A percentile compares a stretch with the other conserved stretches of the same genome.
phyloP scores from a whole-genome alignment of 2,329 filamentous ascomycete species.

The Diaporthe capsici region DNA sequence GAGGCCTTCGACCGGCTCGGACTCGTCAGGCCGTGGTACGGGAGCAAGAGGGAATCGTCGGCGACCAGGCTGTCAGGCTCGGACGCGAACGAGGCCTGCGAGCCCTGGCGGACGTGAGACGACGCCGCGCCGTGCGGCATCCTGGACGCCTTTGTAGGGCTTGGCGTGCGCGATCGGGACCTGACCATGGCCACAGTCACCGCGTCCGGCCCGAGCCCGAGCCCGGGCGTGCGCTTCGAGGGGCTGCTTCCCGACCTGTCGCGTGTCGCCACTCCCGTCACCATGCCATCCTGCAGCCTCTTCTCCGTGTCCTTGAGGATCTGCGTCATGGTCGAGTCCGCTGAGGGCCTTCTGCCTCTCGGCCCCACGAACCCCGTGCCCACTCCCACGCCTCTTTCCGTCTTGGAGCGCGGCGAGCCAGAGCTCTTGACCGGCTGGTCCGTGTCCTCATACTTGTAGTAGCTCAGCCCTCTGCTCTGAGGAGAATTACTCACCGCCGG shows the following conservation, averaged over 20 bases:
- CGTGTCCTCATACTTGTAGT: slow-evolving; percentile 38
- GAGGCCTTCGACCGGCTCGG: slow-evolving; percentile 53
- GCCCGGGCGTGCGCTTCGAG: slow-evolving; percentile 40
- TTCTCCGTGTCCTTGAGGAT: slow-evolving; percentile 68
- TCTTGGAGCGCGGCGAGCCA: slow-evolving; percentile 20
- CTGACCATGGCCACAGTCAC: slow-evolving; percentile 32
- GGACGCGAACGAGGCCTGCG: slow-evolving; percentile 52
- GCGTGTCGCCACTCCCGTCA: slow-evolving; percentile 38
- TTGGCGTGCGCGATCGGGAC: slow-evolving; percentile 46
- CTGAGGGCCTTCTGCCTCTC: slow-evolving; percentile 49
- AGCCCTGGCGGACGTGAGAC: slow-evolving; percentile 49
- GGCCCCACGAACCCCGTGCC: slow-evolving; percentile 41
- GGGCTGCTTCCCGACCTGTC: slow-evolving; percentile 51
- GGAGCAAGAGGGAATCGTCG: slow-evolving; percentile 52
- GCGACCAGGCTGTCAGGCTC: slow-evolving; percentile 59
- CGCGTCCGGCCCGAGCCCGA: slow-evolving; percentile 24
- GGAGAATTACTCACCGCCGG: slow-evolving; percentile 19
- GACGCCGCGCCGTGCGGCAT: slow-evolving; percentile 35
- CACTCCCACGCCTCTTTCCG: slow-evolving; percentile 1
- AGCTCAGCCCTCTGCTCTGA: slow-evolving; percentile 35
- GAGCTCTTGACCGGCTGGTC: slow-evolving; percentile 36
- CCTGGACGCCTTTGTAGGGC: slow-evolving; percentile 47
- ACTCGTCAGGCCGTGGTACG: slow-evolving; percentile 57
- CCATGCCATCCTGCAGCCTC: slow-evolving; percentile 56
- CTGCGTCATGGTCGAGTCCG: slow-evolving; percentile 64